Evolutionary conservation across 164 flowering plant species (phyloP).

Genomic region (Euptelea pleiosperma): DNA sequence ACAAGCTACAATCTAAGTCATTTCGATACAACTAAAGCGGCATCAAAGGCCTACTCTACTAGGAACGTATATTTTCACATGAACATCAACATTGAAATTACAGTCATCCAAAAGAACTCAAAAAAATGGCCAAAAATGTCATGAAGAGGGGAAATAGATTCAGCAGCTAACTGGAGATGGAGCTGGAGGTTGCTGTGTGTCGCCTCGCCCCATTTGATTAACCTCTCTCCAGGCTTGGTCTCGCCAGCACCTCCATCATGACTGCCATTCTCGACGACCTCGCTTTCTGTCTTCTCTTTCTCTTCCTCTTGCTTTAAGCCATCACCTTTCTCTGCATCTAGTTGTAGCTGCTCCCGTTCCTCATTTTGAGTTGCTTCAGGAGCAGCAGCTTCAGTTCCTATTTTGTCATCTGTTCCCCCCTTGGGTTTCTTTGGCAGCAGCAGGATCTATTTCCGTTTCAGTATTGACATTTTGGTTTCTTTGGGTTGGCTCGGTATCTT

Average conservation of each 20-base stretch:
- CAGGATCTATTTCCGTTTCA: background rate
- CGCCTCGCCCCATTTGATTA: slow-evolving; percentile 21
- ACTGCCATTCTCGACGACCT: slow-evolving; percentile 28
- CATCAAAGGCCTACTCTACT: slow-evolving; percentile 13
- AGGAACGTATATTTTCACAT: slow-evolving; percentile 11
- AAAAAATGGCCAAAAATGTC: background rate
- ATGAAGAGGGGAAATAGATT: slow-evolving; percentile 1
- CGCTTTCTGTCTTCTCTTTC: slow-evolving; percentile 22
- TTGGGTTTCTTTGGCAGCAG: slow-evolving; percentile 2
- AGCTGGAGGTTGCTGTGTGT: slow-evolving; percentile 17
- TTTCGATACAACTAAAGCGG: slow-evolving; percentile 1
- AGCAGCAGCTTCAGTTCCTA: slow-evolving; percentile 11
- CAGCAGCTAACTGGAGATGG: slow-evolving; percentile 23
- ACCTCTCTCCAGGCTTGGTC: slow-evolving; percentile 27
- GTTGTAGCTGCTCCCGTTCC: slow-evolving; percentile 13
- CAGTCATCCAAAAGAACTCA: slow-evolving; percentile 6
- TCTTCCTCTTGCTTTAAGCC: slow-evolving; percentile 14
- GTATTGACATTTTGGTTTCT: too few species aligned
- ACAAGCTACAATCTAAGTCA: slow-evolving; percentile 9
- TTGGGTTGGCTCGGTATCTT: slow-evolving; percentile 28
- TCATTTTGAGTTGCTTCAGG: slow-evolving; percentile 13
- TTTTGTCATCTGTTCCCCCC: slow-evolving; percentile 18
- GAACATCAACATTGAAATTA: slow-evolving; percentile 10
- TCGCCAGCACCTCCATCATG: slow-evolving; percentile 3
- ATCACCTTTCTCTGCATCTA: slow-evolving; percentile 19